These are phyloP conservation scores for Auriscalpium orientale DNA, from an alignment of 768 basidiomycete genomes.

Conservation along the genomic window DNA sequence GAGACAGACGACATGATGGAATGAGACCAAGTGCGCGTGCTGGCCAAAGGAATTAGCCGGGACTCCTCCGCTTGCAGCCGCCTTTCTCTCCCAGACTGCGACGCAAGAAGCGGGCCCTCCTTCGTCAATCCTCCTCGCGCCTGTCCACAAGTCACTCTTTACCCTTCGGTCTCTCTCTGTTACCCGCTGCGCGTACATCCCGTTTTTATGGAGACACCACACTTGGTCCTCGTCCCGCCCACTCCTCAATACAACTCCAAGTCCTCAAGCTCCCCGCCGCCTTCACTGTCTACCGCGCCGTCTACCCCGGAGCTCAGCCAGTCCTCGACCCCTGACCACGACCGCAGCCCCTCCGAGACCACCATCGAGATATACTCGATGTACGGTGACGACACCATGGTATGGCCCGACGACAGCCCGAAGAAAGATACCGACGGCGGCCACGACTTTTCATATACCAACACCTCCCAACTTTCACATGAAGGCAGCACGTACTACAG, in stretches of 20 bases:
- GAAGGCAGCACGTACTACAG: conserved; percentile 10
- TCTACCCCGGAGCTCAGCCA: conserved; percentile 30
- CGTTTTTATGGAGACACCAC: conserved; percentile 14
- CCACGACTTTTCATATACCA: conserved; percentile 6
- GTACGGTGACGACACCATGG: conserved; percentile 55
- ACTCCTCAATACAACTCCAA: conserved; percentile 2
- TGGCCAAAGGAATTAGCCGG: not conserved
- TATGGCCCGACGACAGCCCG: conserved; percentile 19
- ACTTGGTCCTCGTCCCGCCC: conserved; percentile 10
- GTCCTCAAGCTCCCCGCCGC: not conserved
- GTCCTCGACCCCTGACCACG: conserved; percentile 27
- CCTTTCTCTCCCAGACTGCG: not conserved
- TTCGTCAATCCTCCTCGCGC: not conserved
- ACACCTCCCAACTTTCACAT: not conserved
- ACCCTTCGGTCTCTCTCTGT: not conserved
- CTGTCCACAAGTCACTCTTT: conserved; percentile 1
- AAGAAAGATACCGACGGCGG: conserved; percentile 27
- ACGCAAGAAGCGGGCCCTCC: conserved; percentile 14
- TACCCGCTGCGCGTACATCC: not conserved
- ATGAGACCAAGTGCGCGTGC: not conserved
- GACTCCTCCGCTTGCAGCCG: not conserved
- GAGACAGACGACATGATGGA: too few species aligned
- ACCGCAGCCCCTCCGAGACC: conserved; percentile 59
- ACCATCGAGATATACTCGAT: conserved; percentile 83
- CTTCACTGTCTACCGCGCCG: conserved; percentile 8